These are phyloP conservation scores for Dittrichia graveolens DNA, from an alignment of 129 eudicot genomes.

Conservation along the genomic window DNA sequence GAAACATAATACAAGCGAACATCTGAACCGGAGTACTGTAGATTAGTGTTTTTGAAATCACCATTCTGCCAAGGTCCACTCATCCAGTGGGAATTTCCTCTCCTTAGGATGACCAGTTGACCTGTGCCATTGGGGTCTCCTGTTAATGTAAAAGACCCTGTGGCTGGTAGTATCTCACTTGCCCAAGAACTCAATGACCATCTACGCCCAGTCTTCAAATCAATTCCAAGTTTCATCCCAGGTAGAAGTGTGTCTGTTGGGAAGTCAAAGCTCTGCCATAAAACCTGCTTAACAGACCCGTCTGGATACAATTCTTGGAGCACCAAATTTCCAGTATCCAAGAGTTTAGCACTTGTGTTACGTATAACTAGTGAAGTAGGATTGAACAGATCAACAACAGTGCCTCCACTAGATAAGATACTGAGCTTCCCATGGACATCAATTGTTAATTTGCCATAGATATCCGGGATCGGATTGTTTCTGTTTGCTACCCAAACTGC, in stretches of 20 bases:
- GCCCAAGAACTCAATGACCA: slow-evolving; percentile 36
- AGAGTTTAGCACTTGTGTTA: slow-evolving; percentile 28
- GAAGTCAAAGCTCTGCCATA: slow-evolving; percentile 53
- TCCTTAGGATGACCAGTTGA: slow-evolving; percentile 35
- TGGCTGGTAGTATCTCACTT: slow-evolving; percentile 30
- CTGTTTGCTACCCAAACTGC: slow-evolving; percentile 52
- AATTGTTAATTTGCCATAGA: not conserved
- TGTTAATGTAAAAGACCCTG: slow-evolving; percentile 38
- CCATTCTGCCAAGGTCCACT: slow-evolving; percentile 45
- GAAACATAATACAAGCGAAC: slow-evolving; percentile 24
- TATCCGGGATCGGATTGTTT: slow-evolving; percentile 32
- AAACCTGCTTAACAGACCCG: slow-evolving; percentile 17
- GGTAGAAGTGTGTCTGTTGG: slow-evolving; percentile 44
- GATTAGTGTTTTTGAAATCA: slow-evolving; percentile 12
- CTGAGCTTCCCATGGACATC: slow-evolving; percentile 15
- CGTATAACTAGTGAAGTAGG: not conserved
- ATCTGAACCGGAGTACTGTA: not conserved
- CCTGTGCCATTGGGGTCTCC: slow-evolving; percentile 22
- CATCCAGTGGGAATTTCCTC: slow-evolving; percentile 28
- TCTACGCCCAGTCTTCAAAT: slow-evolving; percentile 21
- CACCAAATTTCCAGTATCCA: slow-evolving; percentile 45
- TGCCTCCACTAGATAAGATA: slow-evolving; percentile 15
- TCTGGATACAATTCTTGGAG: slow-evolving; percentile 25
- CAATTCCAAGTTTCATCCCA: slow-evolving; percentile 28
- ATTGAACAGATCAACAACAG: slow-evolving; percentile 1